Evolutionary conservation across 2,329 filamentous ascomycete genomes (phyloP), one percentile per base, ranked within the genome.

Genomic region (Fusarium cyanostomum): DNA sequence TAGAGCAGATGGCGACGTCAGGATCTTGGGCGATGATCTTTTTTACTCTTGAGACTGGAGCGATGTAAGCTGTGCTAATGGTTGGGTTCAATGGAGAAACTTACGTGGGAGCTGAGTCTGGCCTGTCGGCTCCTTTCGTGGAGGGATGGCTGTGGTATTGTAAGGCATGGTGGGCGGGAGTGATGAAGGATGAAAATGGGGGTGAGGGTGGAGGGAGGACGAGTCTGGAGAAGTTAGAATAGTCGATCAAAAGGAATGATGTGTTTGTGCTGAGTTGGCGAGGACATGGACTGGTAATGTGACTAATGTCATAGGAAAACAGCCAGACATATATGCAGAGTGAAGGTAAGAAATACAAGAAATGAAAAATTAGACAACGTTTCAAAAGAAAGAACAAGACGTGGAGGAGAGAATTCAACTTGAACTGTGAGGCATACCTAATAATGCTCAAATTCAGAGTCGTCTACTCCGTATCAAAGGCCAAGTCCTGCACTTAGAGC

Each of bases 1-100:
- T 96, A 42, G 94, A 96, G 77, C 92, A 96, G 74, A 91, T 86
- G 62, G 82, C 83, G 62, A 97, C 91, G 62, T 97, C 94, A 38
- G 92, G 88, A 77, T 99, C 95, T 56, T 92, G 86, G 44, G 88
- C 86, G 59, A 99, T 92, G 74, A 99, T 97, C 80, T 96, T 97
- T 80, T 97, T 97, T 57, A 99, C 92, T 71, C 95, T 88, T 15
- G 95, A 92, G 53, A 98, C 95, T 98, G 64, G 16, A 30, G 26
- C 13, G 11, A 34, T 46, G 45, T 58, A 28, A 58, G 58, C 11
- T 31, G 39, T 30, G 26, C n/a, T 27, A 16, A 24, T 21, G 43
- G 11, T 37, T 16, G 50, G 41, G 41, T 67, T 45, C 66, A 56
- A 38, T 39, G 31, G 27, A 6, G 21, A 4, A n/a, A 82, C 91